Percentiles rank a stretch among this genome's conserved stretches.
phyloP scores from a whole-genome alignment of 2,329 filamentous ascomycete genomes.

The Hyphodiscus sp. region DNA sequence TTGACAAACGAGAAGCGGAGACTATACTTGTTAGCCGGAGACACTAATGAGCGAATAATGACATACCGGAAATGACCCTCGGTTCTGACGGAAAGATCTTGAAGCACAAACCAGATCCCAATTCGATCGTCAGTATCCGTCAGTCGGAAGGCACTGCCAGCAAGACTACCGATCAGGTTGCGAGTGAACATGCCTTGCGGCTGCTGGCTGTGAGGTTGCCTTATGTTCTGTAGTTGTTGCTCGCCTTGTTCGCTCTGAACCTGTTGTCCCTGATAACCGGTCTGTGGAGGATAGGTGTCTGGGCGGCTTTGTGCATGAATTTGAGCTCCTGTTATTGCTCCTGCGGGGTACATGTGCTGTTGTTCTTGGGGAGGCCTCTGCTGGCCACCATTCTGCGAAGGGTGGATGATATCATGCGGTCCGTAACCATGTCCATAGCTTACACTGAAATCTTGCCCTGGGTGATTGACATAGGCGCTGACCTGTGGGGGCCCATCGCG shows the following conservation, averaged over 20 bases:
- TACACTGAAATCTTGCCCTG: neutral
- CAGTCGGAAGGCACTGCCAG: constrained; percentile 80
- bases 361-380: neutral
- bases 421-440: too few species aligned
- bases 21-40: constrained; percentile 31
- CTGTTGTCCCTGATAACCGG: neutral
- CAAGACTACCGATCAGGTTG: constrained; percentile 88
- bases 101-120: constrained; percentile 94
- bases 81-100: constrained; percentile 89
- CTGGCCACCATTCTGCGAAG: neutral
- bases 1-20: constrained; percentile 75
- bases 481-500: neutral
- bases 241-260: neutral
- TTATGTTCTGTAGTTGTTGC: neutral
- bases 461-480: neutral
- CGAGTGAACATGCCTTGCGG: constrained; percentile 85
- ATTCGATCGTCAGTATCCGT: constrained; percentile 72
- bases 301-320: neutral
- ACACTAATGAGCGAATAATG: neutral
- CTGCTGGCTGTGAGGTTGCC: constrained; percentile 25
- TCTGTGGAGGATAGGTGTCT: neutral
- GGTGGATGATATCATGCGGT: too few species aligned
- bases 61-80: constrained; percentile 83
- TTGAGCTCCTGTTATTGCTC: neutral
- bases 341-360: constrained; percentile 3